phyloP scores from a whole-genome alignment of 1,139 yeast genomes.

The Hansenula sp. region DNA sequence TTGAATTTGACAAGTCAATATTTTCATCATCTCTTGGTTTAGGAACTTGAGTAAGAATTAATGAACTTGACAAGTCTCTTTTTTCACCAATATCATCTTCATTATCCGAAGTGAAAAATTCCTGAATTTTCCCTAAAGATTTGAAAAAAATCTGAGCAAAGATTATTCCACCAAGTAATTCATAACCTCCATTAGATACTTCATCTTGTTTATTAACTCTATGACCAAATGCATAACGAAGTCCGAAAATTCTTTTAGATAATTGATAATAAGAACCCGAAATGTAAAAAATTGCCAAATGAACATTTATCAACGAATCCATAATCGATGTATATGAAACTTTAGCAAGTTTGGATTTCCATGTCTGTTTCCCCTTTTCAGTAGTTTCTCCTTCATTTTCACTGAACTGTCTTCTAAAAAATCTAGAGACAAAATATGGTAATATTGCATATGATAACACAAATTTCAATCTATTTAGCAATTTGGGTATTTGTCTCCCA shows the following conservation, averaged over 20 bases:
- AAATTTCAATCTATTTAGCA: constrained; percentile 45
- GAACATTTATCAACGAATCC: constrained; percentile 57
- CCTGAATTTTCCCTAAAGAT: constrained; percentile 16
- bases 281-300: constrained; percentile 78
- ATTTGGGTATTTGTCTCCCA: constrained; percentile 47
- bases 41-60: constrained; percentile 1
- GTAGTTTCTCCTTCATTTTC: constrained; percentile 14
- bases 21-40: constrained; percentile 7
- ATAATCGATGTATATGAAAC: constrained; percentile 38
- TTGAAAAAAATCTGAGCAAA: constrained; percentile 55
- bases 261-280: constrained; percentile 76
- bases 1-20: constrained; percentile 54
- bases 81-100: not conserved
- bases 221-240: constrained; percentile 75
- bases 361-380: constrained; percentile 23
- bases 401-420: constrained; percentile 14
- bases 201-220: constrained; percentile 42
- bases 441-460: constrained; percentile 49
- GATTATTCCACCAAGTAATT: constrained; percentile 69
- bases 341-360: constrained; percentile 7
- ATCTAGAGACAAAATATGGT: constrained; percentile 45
- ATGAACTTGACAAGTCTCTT: constrained; percentile 14
- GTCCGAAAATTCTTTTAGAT: constrained; percentile 71
- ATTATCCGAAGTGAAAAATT: constrained; percentile 1
- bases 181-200: constrained; percentile 56